Percentiles rank a stretch among this genome's conserved stretches.
phyloP scores from a whole-genome alignment of 2,329 filamentous ascomycete genomes.

The Trichoderma sp. region DNA sequence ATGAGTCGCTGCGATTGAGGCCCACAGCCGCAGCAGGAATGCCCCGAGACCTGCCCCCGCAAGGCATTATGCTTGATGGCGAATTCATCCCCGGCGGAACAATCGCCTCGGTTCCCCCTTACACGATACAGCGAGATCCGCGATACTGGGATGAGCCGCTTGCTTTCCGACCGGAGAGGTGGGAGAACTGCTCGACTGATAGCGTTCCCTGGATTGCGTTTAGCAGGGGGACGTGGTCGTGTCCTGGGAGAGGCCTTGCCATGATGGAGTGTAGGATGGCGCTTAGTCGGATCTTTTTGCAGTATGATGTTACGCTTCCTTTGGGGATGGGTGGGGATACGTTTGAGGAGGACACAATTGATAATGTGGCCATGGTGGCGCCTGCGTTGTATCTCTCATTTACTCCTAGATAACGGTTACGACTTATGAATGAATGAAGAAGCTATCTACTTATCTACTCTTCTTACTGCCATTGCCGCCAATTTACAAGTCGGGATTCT shows the following conservation, averaged over 20 bases:
- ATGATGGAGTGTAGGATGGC: slow-evolving; percentile 32
- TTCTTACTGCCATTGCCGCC: neutral
- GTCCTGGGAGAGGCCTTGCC: slow-evolving; percentile 37
- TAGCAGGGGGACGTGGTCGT: slow-evolving; percentile 31
- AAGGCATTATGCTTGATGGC: slow-evolving; percentile 35
- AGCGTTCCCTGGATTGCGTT: neutral
- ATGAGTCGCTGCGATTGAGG: slow-evolving; percentile 41
- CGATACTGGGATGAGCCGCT: slow-evolving; percentile 22
- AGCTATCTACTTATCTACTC: neutral
- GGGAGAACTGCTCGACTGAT: slow-evolving; percentile 24
- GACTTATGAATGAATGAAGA: neutral
- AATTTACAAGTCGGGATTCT: neutral
- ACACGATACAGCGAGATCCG: slow-evolving; percentile 24
- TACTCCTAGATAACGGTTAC: neutral
- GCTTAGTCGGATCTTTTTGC: neutral
- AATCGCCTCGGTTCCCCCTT: slow-evolving; percentile 29
- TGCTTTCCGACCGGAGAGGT: slow-evolving; percentile 37
- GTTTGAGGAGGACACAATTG: neutral
- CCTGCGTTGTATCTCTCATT: slow-evolving; percentile 31
- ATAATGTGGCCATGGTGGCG: neutral
- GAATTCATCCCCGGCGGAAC: slow-evolving; percentile 37
- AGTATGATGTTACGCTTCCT: slow-evolving; percentile 28
- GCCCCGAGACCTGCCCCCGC: slow-evolving; percentile 37
- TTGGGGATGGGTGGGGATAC: neutral
- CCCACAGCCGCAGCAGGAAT: slow-evolving; percentile 38